Conservation (phyloP, 2,329 filamentous ascomycete genomes). For the Trichoderma koningiopsis region DNA sequence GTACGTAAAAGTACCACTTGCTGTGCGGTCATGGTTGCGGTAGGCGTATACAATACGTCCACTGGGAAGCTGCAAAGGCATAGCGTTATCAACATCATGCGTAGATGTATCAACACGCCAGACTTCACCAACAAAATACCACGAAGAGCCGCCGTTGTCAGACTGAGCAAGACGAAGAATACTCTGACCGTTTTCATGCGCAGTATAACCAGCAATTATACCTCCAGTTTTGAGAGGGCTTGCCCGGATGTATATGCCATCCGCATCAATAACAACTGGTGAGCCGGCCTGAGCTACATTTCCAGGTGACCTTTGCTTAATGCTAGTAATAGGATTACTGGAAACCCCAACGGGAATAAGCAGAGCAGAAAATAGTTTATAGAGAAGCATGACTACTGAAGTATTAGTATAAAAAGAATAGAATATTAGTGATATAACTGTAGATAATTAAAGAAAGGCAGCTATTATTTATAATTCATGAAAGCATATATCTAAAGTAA, state of each 20-base stretch:
- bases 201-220: not conserved
- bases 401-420: not conserved
- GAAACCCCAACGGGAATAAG: not conserved
- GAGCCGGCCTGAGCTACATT: not conserved
- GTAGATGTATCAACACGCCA: slow-evolving; percentile 1
- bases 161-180: slow-evolving; percentile 4
- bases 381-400: not conserved
- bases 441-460: not conserved
- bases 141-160: not conserved
- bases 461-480: not conserved
- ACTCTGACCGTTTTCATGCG: not conserved
- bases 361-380: not conserved
- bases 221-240: not conserved
- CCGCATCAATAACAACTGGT: not conserved
- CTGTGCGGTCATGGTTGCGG: slow-evolving; percentile 39
- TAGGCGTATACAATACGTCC: slow-evolving; percentile 43
- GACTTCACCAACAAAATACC: slow-evolving; percentile 12
- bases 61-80: slow-evolving; percentile 39
- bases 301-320: not conserved
- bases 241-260: slow-evolving; percentile 1
- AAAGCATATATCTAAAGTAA: not conserved
- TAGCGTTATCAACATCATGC: slow-evolving; percentile 36
- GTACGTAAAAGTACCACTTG: slow-evolving; percentile 34
- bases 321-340: not conserved
- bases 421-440: not conserved